A percentile compares a stretch with the other conserved stretches of the same genome.
Conservation (phyloP, 371 early-diverging fungal species). For the Mortierella sp. region DNA sequence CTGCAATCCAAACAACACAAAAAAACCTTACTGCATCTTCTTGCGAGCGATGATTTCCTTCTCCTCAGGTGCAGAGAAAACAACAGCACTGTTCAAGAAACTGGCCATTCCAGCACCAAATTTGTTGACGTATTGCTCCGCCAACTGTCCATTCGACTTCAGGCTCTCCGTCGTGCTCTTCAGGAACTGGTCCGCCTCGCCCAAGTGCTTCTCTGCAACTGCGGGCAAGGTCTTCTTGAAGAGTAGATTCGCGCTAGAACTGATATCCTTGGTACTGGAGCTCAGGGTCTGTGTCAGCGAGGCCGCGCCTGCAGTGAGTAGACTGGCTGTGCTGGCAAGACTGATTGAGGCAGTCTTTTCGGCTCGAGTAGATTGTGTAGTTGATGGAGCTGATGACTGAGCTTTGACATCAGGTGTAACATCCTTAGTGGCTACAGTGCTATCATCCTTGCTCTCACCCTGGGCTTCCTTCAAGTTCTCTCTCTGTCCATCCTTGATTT, state of each 20-base stretch:
- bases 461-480: not conserved
- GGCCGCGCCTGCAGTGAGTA: conserved; percentile 35
- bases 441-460: not conserved
- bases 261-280: conserved; percentile 41
- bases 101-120: conserved; percentile 49
- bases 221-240: conserved; percentile 49
- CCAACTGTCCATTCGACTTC: conserved; percentile 48
- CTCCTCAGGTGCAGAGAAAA: conserved; percentile 41
- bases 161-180: conserved; percentile 47
- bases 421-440: not conserved
- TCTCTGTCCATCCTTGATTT: not conserved
- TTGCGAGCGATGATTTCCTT: conserved; percentile 23
- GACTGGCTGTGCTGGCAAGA: conserved; percentile 47
- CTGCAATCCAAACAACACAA: too few relatives aligned
- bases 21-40: conserved; percentile 49
- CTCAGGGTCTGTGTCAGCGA: conserved; percentile 38
- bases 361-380: not conserved
- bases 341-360: conserved; percentile 22
- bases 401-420: not conserved
- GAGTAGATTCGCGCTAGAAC: conserved; percentile 38
- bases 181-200: conserved; percentile 44
- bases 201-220: conserved; percentile 46
- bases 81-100: conserved; percentile 50
- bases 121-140: conserved; percentile 55
- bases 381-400: not conserved